Evolutionary conservation across 176 grass and related monocot species (phyloP).

Genomic region (Carex scoparia): DNA sequence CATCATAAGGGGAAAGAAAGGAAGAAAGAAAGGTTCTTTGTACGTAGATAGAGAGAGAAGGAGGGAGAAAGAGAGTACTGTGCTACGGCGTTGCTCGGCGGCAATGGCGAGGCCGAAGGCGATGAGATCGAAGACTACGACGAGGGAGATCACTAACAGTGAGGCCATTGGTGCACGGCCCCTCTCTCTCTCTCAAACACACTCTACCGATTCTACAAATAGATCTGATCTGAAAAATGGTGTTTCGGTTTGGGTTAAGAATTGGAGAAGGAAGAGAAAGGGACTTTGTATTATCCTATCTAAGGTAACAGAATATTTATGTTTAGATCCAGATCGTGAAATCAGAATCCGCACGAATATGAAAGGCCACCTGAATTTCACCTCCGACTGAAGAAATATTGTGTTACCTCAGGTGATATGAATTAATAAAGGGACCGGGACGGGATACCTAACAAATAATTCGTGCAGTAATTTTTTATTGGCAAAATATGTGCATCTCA

Average conservation of each 20-base stretch:
- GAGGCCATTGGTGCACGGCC: slow-evolving; percentile 42
- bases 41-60: neutral
- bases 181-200: neutral
- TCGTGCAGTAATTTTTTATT: neutral
- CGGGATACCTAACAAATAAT: neutral
- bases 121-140: slow-evolving; percentile 37
- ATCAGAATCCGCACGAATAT: too few species aligned
- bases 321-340: too few species aligned
- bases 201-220: neutral
- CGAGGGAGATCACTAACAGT: slow-evolving; percentile 44
- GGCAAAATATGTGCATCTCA: neutral
- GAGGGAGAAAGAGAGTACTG: slow-evolving; percentile 24
- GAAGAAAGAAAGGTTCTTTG: neutral
- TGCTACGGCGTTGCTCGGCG: slow-evolving; percentile 63
- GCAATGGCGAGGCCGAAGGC: slow-evolving; percentile 78
- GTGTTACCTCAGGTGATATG: too few species aligned
- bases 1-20: too few species aligned
- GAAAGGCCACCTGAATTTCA: too few species aligned
- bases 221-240: slow-evolving; percentile 2
- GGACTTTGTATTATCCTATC: too few species aligned
- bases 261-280: too few species aligned
- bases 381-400: too few species aligned
- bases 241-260: neutral
- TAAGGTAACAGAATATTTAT: too few species aligned
- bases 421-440: neutral